A percentile compares a stretch with the other conserved stretches of the same genome.
Evolutionary conservation across 2,329 filamentous ascomycete genomes (phyloP).

Genomic region (Sporothrix brasiliensis): DNA sequence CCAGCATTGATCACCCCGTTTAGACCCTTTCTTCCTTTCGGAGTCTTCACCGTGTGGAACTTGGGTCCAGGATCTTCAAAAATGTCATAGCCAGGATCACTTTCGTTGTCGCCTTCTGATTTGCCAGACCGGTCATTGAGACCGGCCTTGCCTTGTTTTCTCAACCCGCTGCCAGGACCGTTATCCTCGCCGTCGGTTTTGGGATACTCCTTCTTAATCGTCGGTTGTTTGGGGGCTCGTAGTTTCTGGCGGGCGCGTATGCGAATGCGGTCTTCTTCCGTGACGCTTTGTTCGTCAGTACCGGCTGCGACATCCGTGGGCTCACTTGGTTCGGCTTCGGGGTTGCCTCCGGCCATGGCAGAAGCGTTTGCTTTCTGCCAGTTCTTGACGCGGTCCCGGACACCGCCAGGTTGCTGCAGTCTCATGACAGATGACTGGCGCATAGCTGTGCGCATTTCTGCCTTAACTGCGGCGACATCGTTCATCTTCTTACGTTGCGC

Average conservation of each 20-base stretch:
- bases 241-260: slow-evolving; percentile 55
- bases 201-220: neutral
- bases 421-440: slow-evolving; percentile 60
- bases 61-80: slow-evolving; percentile 33
- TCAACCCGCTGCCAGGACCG: slow-evolving; percentile 33
- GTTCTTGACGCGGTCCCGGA: slow-evolving; percentile 75
- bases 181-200: slow-evolving; percentile 39
- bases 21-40: slow-evolving; percentile 37
- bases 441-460: slow-evolving; percentile 58
- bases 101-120: slow-evolving; percentile 32
- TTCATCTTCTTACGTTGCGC: slow-evolving; percentile 59
- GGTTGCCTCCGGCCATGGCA: slow-evolving; percentile 58
- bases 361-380: slow-evolving; percentile 81
- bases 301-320: slow-evolving; percentile 64
- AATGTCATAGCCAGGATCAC: slow-evolving; percentile 32
- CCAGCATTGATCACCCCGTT: slow-evolving; percentile 40
- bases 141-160: slow-evolving; percentile 36
- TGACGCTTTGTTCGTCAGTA: slow-evolving; percentile 63
- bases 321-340: slow-evolving; percentile 57
- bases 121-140: slow-evolving; percentile 30
- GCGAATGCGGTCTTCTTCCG: slow-evolving; percentile 62
- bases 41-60: slow-evolving; percentile 26
- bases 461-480: slow-evolving; percentile 58
- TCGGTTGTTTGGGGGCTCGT: slow-evolving; percentile 17
- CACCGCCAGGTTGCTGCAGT: slow-evolving; percentile 66